A percentile compares a stretch with the other conserved stretches of the same genome.
Conservation (phyloP, 129 eudicot genomes). For the Flaveria brownii region DNA sequence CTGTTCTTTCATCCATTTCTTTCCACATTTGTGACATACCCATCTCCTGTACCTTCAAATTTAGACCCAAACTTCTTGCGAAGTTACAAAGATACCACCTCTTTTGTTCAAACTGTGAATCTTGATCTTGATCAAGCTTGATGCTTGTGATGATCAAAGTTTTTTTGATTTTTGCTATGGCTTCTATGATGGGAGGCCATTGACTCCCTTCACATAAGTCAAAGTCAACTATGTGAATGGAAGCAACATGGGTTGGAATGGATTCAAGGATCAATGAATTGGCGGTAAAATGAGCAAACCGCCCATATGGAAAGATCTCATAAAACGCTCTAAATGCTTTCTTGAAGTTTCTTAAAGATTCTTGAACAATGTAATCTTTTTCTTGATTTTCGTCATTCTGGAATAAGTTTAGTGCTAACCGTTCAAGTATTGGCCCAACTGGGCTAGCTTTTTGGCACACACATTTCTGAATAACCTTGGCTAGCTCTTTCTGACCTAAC, state of each 20-base stretch:
- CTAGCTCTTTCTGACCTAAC: conserved; percentile 44
- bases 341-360: conserved; percentile 42
- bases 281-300: conserved; percentile 66
- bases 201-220: conserved; percentile 64
- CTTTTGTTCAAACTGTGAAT: conserved; percentile 45
- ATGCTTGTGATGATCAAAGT: conserved; percentile 46
- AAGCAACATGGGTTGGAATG: conserved; percentile 41
- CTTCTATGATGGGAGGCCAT: conserved; percentile 65
- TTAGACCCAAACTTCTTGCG: conserved; percentile 44
- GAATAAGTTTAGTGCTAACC: conserved; percentile 47
- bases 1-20: not conserved
- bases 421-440: conserved; percentile 48
- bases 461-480: conserved; percentile 42
- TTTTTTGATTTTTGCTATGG: conserved; percentile 35
- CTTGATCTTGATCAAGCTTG: conserved; percentile 33
- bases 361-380: conserved; percentile 41
- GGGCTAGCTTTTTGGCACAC: conserved; percentile 46
- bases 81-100: conserved; percentile 44
- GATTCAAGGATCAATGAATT: conserved; percentile 58
- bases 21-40: conserved; percentile 30
- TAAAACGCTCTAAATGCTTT: conserved; percentile 50
- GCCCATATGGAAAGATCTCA: conserved; percentile 51
- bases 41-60: conserved; percentile 47
- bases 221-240: conserved; percentile 53
- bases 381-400: conserved; percentile 42